These are phyloP conservation scores for Cytospora schulzeri DNA, from an alignment of 2,329 filamentous ascomycete genomes.

Conservation along the genomic window DNA sequence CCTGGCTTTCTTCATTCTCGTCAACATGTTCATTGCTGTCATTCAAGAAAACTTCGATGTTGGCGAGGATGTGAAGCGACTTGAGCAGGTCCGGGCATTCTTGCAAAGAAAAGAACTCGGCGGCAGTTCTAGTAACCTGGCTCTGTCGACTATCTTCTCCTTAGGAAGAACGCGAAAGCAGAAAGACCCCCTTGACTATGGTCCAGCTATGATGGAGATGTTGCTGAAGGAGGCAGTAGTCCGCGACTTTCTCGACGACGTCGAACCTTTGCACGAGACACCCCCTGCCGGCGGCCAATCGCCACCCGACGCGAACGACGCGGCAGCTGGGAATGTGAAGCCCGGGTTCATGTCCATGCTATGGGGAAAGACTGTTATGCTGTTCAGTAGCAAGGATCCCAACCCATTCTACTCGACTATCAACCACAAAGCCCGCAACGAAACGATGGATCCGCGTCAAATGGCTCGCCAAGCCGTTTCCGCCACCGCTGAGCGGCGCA, in stretches of 20 bases:
- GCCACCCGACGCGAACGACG: slow-evolving; percentile 36
- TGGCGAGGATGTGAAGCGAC: slow-evolving; percentile 94
- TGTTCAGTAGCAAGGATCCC: slow-evolving; percentile 69
- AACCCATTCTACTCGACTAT: slow-evolving; percentile 91
- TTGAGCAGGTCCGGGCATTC: slow-evolving; percentile 95
- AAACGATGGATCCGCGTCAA: slow-evolving; percentile 78
- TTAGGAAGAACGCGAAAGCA: slow-evolving; percentile 61
- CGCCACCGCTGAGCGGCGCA: slow-evolving; percentile 79
- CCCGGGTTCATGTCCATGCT: slow-evolving; percentile 61
- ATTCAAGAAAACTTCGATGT: slow-evolving; percentile 99
- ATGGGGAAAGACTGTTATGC: slow-evolving; percentile 61
- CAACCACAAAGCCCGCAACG: slow-evolving; percentile 70
- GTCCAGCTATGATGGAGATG: slow-evolving; percentile 92
- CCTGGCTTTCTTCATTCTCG: slow-evolving; percentile 87
- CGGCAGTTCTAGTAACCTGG: slow-evolving; percentile 71
- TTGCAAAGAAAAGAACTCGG: slow-evolving; percentile 87
- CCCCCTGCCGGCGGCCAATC: slow-evolving; percentile 40
- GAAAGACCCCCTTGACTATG: slow-evolving; percentile 87
- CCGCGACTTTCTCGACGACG: slow-evolving; percentile 87
- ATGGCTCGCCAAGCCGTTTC: slow-evolving; percentile 91
- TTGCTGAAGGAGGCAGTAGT: slow-evolving; percentile 95
- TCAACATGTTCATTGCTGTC: slow-evolving; percentile 99
- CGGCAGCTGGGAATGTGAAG: slow-evolving; percentile 47
- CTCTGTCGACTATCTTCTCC: slow-evolving; percentile 71
- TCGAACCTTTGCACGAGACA: slow-evolving; percentile 46